These are phyloP conservation scores for Tritrichomonas musculus DNA, from an alignment of 208 protist species.

Conservation along the genomic window DNA sequence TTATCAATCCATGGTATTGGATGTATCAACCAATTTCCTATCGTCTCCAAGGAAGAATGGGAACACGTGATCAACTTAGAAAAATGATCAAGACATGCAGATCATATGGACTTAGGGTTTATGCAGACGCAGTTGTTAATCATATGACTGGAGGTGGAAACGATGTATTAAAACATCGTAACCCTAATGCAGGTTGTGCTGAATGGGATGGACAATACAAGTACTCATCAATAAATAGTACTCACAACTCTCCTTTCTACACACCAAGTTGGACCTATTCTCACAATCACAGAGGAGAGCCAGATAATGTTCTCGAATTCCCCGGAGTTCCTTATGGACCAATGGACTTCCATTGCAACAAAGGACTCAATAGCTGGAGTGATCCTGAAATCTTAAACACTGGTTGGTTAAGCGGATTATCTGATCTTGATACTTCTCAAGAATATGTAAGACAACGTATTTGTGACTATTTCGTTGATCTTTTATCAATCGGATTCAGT, in stretches of 20 bases:
- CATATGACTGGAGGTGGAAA: slow-evolving; percentile 61
- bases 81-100: slow-evolving; percentile 54
- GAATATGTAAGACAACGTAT: slow-evolving; percentile 60
- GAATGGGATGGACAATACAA: slow-evolving; percentile 48
- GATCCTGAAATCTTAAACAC: slow-evolving; percentile 58
- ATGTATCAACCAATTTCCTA: slow-evolving; percentile 61
- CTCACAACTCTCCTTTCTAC: slow-evolving; percentile 53
- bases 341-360: slow-evolving; percentile 62
- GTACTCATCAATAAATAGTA: slow-evolving; percentile 53
- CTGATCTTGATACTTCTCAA: slow-evolving; percentile 57
- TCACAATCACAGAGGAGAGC: slow-evolving; percentile 43
- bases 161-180: slow-evolving; percentile 50
- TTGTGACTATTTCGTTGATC: slow-evolving; percentile 58
- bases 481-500: slow-evolving; percentile 50
- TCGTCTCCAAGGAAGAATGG: slow-evolving; percentile 53
- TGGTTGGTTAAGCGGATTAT: slow-evolving; percentile 56
- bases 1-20: slow-evolving; percentile 63
- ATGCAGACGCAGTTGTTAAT: slow-evolving; percentile 61
- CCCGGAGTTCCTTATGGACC: slow-evolving; percentile 55
- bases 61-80: slow-evolving; percentile 50
- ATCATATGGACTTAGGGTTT: slow-evolving; percentile 46
- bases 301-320: slow-evolving; percentile 52
- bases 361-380: slow-evolving; percentile 58
- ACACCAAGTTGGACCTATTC: slow-evolving; percentile 51
- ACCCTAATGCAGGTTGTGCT: slow-evolving; percentile 41